These are phyloP conservation scores for Viola pubescens DNA, from an alignment of 441 rosid genomes.

Conservation along the genomic window DNA sequence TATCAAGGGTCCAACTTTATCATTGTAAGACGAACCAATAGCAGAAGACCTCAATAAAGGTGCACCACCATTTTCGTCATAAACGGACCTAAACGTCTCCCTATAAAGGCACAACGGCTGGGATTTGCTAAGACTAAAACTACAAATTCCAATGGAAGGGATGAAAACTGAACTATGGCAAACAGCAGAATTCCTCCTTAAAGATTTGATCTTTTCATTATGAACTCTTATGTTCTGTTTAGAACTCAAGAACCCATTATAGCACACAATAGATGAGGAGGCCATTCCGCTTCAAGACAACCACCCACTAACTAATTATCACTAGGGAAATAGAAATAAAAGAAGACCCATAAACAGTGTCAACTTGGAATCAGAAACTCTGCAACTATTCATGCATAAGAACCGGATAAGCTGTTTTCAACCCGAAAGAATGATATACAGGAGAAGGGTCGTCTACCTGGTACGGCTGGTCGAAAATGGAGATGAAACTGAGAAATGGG, in stretches of 20 bases:
- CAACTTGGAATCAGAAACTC: not conserved
- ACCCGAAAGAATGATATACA: not conserved
- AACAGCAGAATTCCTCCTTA: constrained; percentile 20
- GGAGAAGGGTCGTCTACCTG: constrained; percentile 3
- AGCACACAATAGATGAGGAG: constrained; percentile 44
- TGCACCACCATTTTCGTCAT: constrained; percentile 21
- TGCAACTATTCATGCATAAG: not conserved
- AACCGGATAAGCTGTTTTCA: not conserved
- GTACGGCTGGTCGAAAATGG: not conserved
- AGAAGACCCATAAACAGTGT: constrained; percentile 10
- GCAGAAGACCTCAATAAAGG: constrained; percentile 23
- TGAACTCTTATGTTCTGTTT: constrained; percentile 22
- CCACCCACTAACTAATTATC: constrained; percentile 1
- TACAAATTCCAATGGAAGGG: constrained; percentile 21
- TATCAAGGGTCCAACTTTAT: constrained; percentile 31
- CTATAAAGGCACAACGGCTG: constrained; percentile 26
- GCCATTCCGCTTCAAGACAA: constrained; percentile 37
- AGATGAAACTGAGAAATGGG: not conserved
- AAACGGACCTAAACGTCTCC: constrained; percentile 29
- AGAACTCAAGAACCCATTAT: constrained; percentile 34
- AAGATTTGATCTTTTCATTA: constrained; percentile 24
- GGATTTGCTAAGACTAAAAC: constrained; percentile 17
- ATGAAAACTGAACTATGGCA: constrained; percentile 21
- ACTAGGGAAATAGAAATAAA: constrained; percentile 6
- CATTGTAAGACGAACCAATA: constrained; percentile 34